Percentiles rank a stretch among this genome's conserved stretches.
phyloP scores from a whole-genome alignment of 345 rosid species.

The Bruguiera sexangula region DNA sequence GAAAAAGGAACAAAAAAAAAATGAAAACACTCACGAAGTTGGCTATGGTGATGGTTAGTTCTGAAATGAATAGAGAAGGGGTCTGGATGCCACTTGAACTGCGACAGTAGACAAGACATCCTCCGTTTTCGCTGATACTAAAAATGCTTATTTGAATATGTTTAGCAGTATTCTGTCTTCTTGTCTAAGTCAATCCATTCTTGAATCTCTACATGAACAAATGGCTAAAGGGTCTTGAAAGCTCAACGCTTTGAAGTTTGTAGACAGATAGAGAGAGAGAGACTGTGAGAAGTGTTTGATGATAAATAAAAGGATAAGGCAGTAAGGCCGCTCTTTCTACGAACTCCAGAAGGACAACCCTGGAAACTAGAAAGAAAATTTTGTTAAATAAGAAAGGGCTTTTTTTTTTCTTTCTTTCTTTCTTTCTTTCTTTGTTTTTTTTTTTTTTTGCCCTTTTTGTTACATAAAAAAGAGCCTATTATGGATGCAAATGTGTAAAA shows the following conservation, averaged over 20 bases:
- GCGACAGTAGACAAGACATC: constrained; percentile 86
- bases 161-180: not conserved
- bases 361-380: not conserved
- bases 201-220: not conserved
- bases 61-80: constrained; percentile 61
- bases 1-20: not conserved
- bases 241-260: not conserved
- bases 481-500: too few relatives aligned
- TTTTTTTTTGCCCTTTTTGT: too few relatives aligned
- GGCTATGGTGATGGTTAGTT: constrained; percentile 34
- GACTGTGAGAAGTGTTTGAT: not conserved
- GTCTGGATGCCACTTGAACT: constrained; percentile 88
- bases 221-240: not conserved
- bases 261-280: not conserved
- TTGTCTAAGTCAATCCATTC: constrained; percentile 9
- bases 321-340: constrained; percentile 8
- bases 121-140: constrained; percentile 12
- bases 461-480: too few relatives aligned
- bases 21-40: constrained; percentile 5
- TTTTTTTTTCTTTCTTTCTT: too few relatives aligned
- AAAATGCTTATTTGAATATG: not conserved
- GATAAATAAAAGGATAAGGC: constrained; percentile 22
- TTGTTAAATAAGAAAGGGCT: too few relatives aligned
- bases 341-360: constrained; percentile 1
- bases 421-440: too few relatives aligned